Evolutionary conservation across 768 basidiomycete species (phyloP).

Genomic region (Rhodotorula diobovata): DNA sequence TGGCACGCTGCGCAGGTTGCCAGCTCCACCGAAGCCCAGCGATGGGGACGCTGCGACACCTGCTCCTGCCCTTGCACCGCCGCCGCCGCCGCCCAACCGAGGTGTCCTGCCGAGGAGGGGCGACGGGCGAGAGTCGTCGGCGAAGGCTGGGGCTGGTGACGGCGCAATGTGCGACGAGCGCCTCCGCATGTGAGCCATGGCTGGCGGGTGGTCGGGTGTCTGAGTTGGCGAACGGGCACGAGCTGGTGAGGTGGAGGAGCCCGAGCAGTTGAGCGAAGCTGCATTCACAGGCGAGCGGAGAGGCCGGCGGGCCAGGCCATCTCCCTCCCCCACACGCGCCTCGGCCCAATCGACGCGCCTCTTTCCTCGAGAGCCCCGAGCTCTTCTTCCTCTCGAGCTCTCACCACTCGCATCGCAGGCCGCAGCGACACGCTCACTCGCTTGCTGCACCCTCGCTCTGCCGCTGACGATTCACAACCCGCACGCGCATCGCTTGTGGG

Average conservation of each 20-base stretch:
- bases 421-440: no score
- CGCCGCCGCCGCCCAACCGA: not conserved
- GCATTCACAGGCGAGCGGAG: not conserved
- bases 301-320: not conserved
- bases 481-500: not conserved
- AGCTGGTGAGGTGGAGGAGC: not conserved
- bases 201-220: no score
- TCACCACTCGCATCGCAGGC: not conserved
- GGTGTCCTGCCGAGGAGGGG: not conserved
- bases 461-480: not conserved
- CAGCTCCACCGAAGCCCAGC: not conserved
- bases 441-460: not conserved
- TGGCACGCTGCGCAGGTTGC: not conserved
- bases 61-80: not conserved
- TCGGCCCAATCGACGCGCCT: no score
- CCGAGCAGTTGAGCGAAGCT: not conserved
- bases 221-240: no score
- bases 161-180: constrained; percentile 2
- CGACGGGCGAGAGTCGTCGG: not conserved
- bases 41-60: not conserved
- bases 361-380: no score
- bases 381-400: no score
- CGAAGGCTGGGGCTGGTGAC: not conserved
- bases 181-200: constrained; percentile 1
- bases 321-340: no score